Evolutionary conservation across 306 rosid species (phyloP).

Genomic region (Adenanthera pavonina): DNA sequence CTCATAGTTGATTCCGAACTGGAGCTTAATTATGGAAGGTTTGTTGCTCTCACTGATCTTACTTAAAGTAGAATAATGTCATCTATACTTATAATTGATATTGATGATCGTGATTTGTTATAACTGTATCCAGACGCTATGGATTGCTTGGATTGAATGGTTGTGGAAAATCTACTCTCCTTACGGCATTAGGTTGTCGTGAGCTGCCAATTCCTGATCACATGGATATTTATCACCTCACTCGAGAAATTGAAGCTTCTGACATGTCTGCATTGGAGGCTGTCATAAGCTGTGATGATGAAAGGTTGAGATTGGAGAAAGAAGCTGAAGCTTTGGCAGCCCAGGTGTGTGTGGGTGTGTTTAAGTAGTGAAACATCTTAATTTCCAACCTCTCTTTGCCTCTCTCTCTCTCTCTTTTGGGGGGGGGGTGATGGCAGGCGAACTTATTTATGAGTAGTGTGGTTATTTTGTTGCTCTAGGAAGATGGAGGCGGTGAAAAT

Average conservation of each 20-base stretch:
- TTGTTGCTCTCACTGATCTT: slow-evolving; percentile 23
- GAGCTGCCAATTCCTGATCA: slow-evolving; percentile 98
- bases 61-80: background rate
- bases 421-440: background rate
- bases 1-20: slow-evolving; percentile 89
- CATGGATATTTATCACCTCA: slow-evolving; percentile 93
- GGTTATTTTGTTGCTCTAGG: slow-evolving; percentile 50
- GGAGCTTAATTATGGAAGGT: slow-evolving; percentile 99
- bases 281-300: slow-evolving; percentile 93
- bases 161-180: slow-evolving; percentile 94
- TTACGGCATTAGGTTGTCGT: slow-evolving; percentile 76
- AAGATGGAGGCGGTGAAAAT: slow-evolving; percentile 95
- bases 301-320: slow-evolving; percentile 83
- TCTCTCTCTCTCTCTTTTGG: background rate
- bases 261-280: slow-evolving; percentile 95
- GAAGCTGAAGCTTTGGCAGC: slow-evolving; percentile 86
- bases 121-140: slow-evolving; percentile 67
- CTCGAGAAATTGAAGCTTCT: slow-evolving; percentile 95
- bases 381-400: background rate
- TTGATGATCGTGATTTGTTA: slow-evolving; percentile 30
- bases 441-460: background rate
- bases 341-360: slow-evolving; percentile 59
- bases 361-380: background rate
- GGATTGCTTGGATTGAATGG: slow-evolving; percentile 97
- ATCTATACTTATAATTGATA: slow-evolving; percentile 8